Evolutionary conservation across 352 stramenopile genomes (phyloP).

Genomic region (Blastocystis sp.): DNA sequence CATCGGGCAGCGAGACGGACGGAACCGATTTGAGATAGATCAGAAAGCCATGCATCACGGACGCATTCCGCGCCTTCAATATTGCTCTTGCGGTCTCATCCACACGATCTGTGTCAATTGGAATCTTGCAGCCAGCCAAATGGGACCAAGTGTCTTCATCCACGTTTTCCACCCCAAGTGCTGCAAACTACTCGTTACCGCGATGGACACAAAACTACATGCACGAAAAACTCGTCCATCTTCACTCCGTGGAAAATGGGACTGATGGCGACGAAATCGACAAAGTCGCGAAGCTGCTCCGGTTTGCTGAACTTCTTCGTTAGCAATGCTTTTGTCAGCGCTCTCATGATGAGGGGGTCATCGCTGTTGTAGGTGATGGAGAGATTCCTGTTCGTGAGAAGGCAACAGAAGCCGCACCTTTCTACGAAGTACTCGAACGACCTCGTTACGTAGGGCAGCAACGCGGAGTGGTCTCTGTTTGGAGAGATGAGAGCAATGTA

Average conservation of each 20-base stretch:
- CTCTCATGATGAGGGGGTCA: not conserved
- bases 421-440: conserved; percentile 41
- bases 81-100: not conserved
- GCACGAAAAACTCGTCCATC: conserved; percentile 30
- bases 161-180: not conserved
- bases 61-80: not conserved
- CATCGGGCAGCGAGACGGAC: not conserved
- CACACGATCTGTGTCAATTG: conserved; percentile 5
- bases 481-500: conserved; percentile 41
- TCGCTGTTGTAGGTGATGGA: conserved; percentile 3
- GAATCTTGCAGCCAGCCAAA: not conserved
- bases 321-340: conserved; percentile 14
- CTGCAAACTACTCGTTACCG: conserved; percentile 27
- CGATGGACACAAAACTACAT: not conserved
- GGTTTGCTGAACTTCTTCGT: not conserved
- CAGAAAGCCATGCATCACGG: not conserved
- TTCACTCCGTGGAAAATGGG: not conserved
- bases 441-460: not conserved
- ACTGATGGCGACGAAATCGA: not conserved
- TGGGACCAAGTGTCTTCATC: not conserved
- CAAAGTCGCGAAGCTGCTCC: not conserved
- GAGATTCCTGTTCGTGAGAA: not conserved
- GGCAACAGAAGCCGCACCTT: not conserved
- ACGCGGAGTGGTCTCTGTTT: not conserved
- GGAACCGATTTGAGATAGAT: not conserved